Conservation (phyloP, 73 alveolate species). For the Paramecium bursaria region DNA sequence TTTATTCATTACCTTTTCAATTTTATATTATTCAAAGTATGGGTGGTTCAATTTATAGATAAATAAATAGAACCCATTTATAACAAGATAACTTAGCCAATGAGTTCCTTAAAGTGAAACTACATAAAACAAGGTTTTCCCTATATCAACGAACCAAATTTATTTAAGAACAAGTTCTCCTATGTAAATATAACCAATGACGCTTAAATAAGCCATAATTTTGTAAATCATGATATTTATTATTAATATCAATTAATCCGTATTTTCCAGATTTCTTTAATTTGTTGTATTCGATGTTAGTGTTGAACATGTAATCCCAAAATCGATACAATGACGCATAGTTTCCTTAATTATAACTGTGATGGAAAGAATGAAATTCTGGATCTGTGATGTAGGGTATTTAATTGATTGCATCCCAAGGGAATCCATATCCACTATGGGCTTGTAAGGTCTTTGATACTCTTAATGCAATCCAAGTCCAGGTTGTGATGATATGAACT, state of each 20-base stretch:
- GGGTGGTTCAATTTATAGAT: slow-evolving; percentile 68
- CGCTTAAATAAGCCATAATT: too few relatives aligned
- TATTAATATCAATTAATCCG: too few relatives aligned
- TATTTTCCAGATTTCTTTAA: too few relatives aligned
- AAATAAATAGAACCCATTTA: not conserved
- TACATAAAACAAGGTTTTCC: slow-evolving; percentile 17
- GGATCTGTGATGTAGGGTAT: not conserved
- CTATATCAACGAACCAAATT: too few relatives aligned
- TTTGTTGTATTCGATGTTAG: not conserved
- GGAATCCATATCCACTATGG: not conserved
- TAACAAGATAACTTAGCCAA: not conserved
- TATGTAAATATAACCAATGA: too few relatives aligned
- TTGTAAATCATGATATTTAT: too few relatives aligned
- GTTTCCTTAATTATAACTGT: not conserved
- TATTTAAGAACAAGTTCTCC: too few relatives aligned
- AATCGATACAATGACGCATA: not conserved
- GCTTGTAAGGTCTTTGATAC: too few relatives aligned
- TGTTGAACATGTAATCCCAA: not conserved
- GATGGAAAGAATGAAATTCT: not conserved
- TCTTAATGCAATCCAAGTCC: not conserved
- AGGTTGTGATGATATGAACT: not conserved
- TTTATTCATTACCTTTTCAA: slow-evolving; percentile 41
- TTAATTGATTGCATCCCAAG: not conserved
- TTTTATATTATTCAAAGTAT: slow-evolving; percentile 73
- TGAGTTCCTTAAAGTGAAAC: not conserved